Evolutionary conservation across 2,329 filamentous ascomycete genomes (phyloP).

Genomic region (Talaromyces sp.): DNA sequence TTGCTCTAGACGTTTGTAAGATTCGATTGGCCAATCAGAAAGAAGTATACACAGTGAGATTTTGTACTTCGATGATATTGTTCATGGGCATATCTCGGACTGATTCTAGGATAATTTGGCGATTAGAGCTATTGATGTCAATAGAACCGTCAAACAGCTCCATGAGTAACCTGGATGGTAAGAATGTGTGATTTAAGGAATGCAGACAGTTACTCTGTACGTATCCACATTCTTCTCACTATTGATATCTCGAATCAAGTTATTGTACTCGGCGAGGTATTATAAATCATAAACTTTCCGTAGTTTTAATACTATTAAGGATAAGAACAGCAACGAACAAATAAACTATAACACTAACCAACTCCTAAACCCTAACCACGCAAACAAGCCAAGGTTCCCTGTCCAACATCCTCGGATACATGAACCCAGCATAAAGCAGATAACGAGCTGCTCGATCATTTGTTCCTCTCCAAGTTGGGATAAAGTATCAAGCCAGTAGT

Average conservation of each 20-base stretch:
- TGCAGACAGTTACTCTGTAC: not conserved
- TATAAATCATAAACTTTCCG: no score
- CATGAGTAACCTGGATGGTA: not conserved
- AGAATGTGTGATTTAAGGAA: conserved; percentile 4
- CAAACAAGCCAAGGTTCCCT: not conserved
- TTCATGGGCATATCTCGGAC: not conserved
- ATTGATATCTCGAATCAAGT: not conserved
- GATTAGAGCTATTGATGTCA: not conserved
- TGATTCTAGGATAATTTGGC: not conserved
- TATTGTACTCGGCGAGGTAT: no score
- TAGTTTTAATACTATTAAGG: no score
- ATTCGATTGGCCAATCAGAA: not conserved
- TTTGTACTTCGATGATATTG: not conserved
- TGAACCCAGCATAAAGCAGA: not conserved
- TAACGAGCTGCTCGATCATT: not conserved
- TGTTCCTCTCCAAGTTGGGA: not conserved
- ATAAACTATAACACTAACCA: no score
- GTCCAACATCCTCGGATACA: not conserved
- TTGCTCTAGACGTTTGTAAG: not conserved
- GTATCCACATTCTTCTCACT: not conserved
- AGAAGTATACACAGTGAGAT: no score
- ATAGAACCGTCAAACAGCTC: not conserved
- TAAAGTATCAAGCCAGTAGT: not conserved
- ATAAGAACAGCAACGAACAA: no score
- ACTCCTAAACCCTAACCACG: not conserved